These are phyloP conservation scores for Aspergillus jensenii DNA, from an alignment of 2,329 filamentous ascomycete species.

Conservation along the genomic window DNA sequence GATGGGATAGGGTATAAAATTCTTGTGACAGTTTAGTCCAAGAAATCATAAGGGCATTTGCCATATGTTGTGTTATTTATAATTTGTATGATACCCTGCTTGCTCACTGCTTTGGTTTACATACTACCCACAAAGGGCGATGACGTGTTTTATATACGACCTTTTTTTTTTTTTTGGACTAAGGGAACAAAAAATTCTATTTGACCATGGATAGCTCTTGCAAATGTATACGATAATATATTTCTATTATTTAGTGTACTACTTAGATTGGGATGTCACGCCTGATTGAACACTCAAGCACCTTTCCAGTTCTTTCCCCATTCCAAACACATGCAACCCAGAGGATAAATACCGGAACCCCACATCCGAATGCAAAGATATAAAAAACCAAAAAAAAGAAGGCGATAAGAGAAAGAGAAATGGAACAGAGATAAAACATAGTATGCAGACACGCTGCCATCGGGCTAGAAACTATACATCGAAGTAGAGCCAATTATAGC, in stretches of 20 bases:
- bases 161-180: neutral
- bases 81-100: neutral
- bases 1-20: slow-evolving; percentile 40
- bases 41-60: too few relatives aligned
- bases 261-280: neutral
- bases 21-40: too few relatives aligned
- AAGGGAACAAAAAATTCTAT: neutral
- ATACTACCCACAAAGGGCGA: neutral
- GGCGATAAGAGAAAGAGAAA: neutral
- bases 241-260: neutral
- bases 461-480: neutral
- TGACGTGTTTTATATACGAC: neutral
- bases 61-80: neutral
- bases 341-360: neutral
- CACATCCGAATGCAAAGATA: slow-evolving; percentile 2
- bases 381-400: neutral
- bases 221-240: neutral
- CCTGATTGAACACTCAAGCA: neutral
- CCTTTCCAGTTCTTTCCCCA: neutral
- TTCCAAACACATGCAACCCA: slow-evolving; percentile 1
- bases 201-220: too few relatives aligned
- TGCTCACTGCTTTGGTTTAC: neutral
- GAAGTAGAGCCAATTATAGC: neutral
- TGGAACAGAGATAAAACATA: neutral
- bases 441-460: slow-evolving; percentile 1